Conservation (phyloP, 306 rosid genomes). For the Prinsepia uniflora region DNA sequence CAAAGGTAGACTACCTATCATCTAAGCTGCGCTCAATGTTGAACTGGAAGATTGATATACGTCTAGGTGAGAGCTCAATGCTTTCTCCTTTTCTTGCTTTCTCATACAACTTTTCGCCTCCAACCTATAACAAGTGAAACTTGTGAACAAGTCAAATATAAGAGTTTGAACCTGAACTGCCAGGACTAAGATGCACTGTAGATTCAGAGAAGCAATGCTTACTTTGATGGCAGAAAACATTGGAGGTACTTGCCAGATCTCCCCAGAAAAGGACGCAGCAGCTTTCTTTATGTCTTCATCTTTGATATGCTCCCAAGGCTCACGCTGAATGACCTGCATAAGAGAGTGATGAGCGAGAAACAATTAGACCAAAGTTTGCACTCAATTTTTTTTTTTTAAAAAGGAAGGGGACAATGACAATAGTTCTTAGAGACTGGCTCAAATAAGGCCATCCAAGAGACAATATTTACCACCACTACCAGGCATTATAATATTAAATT, state of each 20-base stretch:
- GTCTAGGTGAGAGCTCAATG: slow-evolving; percentile 88
- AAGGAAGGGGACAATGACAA: background rate
- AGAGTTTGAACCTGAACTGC: background rate
- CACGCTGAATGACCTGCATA: slow-evolving; percentile 92
- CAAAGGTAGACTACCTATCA: slow-evolving; percentile 50
- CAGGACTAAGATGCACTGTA: background rate
- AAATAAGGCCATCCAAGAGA: background rate
- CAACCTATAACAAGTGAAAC: slow-evolving; percentile 51
- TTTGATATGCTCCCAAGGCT: slow-evolving; percentile 98
- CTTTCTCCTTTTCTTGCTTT: slow-evolving; percentile 98
- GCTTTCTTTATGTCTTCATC: slow-evolving; percentile 74
- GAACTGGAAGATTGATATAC: slow-evolving; percentile 81
- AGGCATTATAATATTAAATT: background rate
- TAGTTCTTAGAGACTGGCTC: background rate
- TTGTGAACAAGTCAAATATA: slow-evolving; percentile 16
- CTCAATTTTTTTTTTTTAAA: background rate
- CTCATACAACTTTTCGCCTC: slow-evolving; percentile 94
- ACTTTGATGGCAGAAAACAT: slow-evolving; percentile 99
- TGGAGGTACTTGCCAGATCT: slow-evolving; percentile 99
- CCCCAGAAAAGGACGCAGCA: slow-evolving; percentile 74
- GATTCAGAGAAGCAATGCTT: slow-evolving; percentile 27
- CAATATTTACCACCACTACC: background rate
- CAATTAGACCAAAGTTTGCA: slow-evolving; percentile 1
- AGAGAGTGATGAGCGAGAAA: slow-evolving; percentile 26
- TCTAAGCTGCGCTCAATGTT: slow-evolving; percentile 88